A percentile compares a stretch with the other conserved stretches of the same genome.
These are phyloP conservation scores for Xylariaceae sp. DNA, from an alignment of 2,329 filamentous ascomycete species.

Conservation along the genomic window DNA sequence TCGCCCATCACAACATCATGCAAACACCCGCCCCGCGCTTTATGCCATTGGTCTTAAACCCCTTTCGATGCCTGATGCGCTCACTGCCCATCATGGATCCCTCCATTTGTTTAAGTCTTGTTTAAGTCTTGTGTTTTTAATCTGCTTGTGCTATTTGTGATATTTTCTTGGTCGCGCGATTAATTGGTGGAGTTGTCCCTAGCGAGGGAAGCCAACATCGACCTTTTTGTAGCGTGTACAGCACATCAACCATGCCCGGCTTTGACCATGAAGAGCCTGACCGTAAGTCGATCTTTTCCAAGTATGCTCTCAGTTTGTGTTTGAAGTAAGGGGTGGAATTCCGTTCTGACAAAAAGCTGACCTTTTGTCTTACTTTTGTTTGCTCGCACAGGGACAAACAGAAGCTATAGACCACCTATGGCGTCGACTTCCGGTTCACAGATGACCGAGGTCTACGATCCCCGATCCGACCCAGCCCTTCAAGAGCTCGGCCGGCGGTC, in stretches of 20 bases:
- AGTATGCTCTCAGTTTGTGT: not conserved
- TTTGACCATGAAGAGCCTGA: slow-evolving; percentile 16
- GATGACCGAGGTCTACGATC: slow-evolving; percentile 26
- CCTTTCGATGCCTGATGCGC: slow-evolving; percentile 13
- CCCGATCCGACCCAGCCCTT: slow-evolving; percentile 17
- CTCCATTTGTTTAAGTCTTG: not conserved
- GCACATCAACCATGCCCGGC: slow-evolving; percentile 17
- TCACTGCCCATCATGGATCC: slow-evolving; percentile 11
- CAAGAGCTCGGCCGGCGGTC: slow-evolving; percentile 7
- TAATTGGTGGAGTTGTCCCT: slow-evolving; percentile 14
- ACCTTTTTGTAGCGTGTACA: slow-evolving; percentile 4
- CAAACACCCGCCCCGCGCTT: slow-evolving; percentile 21
- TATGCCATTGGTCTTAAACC: slow-evolving; percentile 21
- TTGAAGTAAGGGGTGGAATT: not conserved
- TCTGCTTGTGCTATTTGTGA: not conserved
- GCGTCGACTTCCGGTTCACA: slow-evolving; percentile 20
- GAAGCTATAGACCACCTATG: slow-evolving; percentile 21
- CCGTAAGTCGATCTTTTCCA: slow-evolving; percentile 13
- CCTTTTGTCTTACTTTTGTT: not conserved
- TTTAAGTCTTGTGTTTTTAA: not conserved
- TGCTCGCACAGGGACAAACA: slow-evolving; percentile 19
- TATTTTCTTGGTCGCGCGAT: not conserved
- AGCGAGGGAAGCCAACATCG: slow-evolving; percentile 9
- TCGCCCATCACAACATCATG: slow-evolving; percentile 8
- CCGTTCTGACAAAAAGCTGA: not conserved